phyloP scores from a whole-genome alignment of 2,329 filamentous ascomycete species.

The Xylariaceae sp. region DNA sequence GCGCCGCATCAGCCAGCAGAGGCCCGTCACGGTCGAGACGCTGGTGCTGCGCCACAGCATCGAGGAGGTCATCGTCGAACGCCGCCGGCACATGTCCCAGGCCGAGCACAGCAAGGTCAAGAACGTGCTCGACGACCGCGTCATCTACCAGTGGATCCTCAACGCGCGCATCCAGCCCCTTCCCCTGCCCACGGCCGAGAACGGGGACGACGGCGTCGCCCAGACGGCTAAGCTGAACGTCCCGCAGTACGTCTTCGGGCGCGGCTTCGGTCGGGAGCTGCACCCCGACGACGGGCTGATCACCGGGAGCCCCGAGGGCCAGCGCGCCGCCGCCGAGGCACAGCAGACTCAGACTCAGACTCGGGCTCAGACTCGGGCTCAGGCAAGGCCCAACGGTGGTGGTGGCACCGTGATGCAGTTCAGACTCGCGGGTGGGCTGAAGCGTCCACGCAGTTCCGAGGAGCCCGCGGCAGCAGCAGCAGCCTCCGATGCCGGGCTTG shows the following conservation, averaged over 20 bases:
- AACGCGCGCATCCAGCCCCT: conserved; percentile 40
- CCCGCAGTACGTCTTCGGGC: conserved; percentile 44
- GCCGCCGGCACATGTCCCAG: conserved; percentile 67
- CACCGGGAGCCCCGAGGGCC: conserved; percentile 12
- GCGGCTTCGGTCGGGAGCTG: conserved; percentile 35
- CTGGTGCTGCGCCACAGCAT: conserved; percentile 72
- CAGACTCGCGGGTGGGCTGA: conserved; percentile 5
- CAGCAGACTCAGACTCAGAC: too few relatives aligned
- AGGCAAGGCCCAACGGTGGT: too few relatives aligned
- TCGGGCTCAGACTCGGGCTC: too few relatives aligned
- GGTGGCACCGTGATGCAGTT: conserved; percentile 3
- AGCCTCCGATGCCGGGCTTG: too few relatives aligned
- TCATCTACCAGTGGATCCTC: conserved; percentile 53
- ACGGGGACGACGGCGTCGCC: conserved; percentile 26
- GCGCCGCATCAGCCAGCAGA: conserved; percentile 76
- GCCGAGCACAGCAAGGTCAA: conserved; percentile 50
- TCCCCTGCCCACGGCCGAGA: too few relatives aligned
- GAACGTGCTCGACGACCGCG: conserved; percentile 48
- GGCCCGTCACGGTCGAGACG: conserved; percentile 76
- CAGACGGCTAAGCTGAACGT: conserved; percentile 41
- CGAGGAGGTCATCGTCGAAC: conserved; percentile 74
- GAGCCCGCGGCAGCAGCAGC: too few relatives aligned
- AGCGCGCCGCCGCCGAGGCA: too few relatives aligned
- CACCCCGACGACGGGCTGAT: conserved; percentile 41
- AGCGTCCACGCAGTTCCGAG: conserved; percentile 12